Conservation (phyloP, 1,139 yeast species). For the Protomyces macrosporus region DNA sequence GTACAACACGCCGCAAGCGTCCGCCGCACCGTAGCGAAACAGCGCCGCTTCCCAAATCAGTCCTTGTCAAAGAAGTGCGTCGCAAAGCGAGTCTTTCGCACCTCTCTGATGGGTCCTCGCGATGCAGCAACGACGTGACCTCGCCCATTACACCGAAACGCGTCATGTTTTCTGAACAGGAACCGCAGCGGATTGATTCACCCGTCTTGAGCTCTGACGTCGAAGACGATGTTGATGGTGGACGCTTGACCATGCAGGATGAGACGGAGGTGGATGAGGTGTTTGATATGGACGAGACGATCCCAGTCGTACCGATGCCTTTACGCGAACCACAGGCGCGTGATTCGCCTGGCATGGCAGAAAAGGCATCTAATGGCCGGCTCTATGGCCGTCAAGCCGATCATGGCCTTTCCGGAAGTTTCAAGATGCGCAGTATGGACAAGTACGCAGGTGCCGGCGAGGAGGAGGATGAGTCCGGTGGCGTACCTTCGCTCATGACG, state of each 20-base stretch:
- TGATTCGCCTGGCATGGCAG: slow-evolving; percentile 1
- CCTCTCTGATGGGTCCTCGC: background rate
- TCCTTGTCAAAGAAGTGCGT: background rate
- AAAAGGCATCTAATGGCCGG: background rate
- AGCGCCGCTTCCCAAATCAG: slow-evolving; percentile 16
- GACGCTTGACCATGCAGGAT: background rate
- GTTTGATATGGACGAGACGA: slow-evolving; percentile 19
- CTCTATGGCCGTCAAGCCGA: slow-evolving; percentile 9
- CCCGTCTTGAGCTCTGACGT: slow-evolving; percentile 7
- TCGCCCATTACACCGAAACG: slow-evolving; percentile 21
- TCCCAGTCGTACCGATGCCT: slow-evolving; percentile 8
- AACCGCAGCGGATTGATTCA: slow-evolving; percentile 19
- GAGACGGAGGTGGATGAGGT: slow-evolving; percentile 11
- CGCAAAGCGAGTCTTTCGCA: background rate
- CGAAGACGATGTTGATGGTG: slow-evolving; percentile 1
- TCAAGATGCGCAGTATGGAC: slow-evolving; percentile 1
- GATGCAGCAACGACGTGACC: background rate
- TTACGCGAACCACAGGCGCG: background rate
- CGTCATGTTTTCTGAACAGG: slow-evolving; percentile 25
- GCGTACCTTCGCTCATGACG: background rate
- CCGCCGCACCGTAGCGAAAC: slow-evolving; percentile 9
- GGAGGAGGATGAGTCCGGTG: background rate
- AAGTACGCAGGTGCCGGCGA: slow-evolving; percentile 1
- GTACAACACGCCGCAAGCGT: background rate
- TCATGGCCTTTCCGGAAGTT: slow-evolving; percentile 8